Evolutionary conservation across 768 basidiomycete genomes (phyloP), one percentile per base, ranked within the genome.

Genomic region (Suillus fuscotomentosus): DNA sequence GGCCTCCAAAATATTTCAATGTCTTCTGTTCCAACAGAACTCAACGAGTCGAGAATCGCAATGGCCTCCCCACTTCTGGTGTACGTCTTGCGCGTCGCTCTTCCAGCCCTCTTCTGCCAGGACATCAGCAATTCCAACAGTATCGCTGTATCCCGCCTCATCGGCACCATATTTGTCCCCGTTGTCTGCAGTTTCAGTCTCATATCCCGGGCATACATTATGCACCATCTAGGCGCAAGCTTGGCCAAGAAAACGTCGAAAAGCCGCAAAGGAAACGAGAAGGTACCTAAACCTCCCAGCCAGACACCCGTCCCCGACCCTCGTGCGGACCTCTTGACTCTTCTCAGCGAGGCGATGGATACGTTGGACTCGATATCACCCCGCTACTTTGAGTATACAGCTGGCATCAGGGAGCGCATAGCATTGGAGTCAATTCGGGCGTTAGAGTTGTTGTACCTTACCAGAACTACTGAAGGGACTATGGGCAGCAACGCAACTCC

Each of bases 381-480:
- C 8, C 20, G 11, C 41, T 22, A 11, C 20, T 5, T 31, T 31
- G 42, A 24, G 43, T 42, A 24, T 17, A 10, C 20, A 2, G 2
- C 45, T 7, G 64, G 63, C 22, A 60, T 75, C 15, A 70, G 60
- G 51, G 64, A 68, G 38, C 70, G 70, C 39, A 64, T 75, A 27
- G 73, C 69, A n/a, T 69, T 75, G 22, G 75, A 75, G 56, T 27
- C 66, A 24, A 69, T 76, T 59, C 69, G 74, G 3, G 72, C 69
- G 24, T 68, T 75, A 13, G 74, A 72, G 34, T 47, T 42, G 3
- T 36, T 76, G 34, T 73, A 71, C n/a, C 20, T 67, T 31, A 3
- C 34, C 11, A 42, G 24, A 31, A 11, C 20, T 55, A 50, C 5
- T 5, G 20, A 61, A 22, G 10, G 47, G 54, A 27, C 61, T 14